These are phyloP conservation scores for Microcyclospora tardicrescens DNA, from an alignment of 2,329 filamentous ascomycete genomes.

Conservation along the genomic window DNA sequence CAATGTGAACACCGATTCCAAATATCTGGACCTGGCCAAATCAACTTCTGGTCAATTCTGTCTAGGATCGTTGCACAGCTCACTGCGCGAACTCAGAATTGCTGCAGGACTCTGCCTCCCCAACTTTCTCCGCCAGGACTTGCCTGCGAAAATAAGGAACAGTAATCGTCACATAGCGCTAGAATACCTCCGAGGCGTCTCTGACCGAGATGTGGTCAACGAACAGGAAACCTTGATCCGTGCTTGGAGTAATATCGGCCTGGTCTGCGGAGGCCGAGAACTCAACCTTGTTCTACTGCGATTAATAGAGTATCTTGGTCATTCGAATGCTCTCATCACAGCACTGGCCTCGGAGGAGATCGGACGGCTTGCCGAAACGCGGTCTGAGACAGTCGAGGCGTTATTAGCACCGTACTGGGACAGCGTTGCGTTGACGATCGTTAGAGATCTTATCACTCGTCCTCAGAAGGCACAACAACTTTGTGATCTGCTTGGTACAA, in stretches of 20 bases:
- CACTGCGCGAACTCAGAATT: constrained; percentile 70
- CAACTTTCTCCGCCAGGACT: constrained; percentile 46
- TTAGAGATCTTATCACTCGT: constrained; percentile 65
- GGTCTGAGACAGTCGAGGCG: constrained; percentile 38
- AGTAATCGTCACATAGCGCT: constrained; percentile 59
- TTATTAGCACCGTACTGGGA: constrained; percentile 83
- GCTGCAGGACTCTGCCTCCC: constrained; percentile 51
- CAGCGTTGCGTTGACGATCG: constrained; percentile 65
- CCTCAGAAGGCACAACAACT: constrained; percentile 74
- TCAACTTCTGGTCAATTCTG: constrained; percentile 68
- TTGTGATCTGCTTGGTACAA: constrained; percentile 67
- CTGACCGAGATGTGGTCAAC: constrained; percentile 52
- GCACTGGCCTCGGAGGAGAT: constrained; percentile 75
- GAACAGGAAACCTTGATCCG: constrained; percentile 75
- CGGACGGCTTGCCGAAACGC: constrained; percentile 56
- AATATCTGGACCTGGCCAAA: constrained; percentile 52
- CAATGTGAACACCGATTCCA: constrained; percentile 48
- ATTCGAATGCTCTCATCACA: constrained; percentile 65
- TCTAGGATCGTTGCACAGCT: constrained; percentile 68
- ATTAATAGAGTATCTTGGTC: constrained; percentile 75
- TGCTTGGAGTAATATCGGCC: constrained; percentile 73
- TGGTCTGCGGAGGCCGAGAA: constrained; percentile 63
- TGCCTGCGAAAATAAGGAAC: constrained; percentile 36
- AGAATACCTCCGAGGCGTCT: constrained; percentile 57
- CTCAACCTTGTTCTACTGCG: constrained; percentile 75